These are phyloP conservation scores for Phialemonium atrogriseum DNA, from an alignment of 2,329 filamentous ascomycete genomes.

Conservation along the genomic window DNA sequence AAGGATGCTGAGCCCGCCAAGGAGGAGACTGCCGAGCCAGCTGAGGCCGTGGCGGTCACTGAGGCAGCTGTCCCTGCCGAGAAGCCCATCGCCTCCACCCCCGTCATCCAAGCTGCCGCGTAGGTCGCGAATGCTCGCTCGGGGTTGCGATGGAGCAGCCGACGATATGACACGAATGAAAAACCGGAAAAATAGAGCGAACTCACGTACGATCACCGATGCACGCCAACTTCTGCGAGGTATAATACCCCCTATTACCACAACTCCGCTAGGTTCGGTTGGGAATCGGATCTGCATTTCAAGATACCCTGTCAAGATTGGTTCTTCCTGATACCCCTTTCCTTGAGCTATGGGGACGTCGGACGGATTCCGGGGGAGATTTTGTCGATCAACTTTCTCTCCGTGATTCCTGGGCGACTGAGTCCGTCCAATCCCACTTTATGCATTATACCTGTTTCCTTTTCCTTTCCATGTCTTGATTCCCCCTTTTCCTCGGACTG, in stretches of 20 bases:
- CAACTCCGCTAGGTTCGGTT: conserved; percentile 23
- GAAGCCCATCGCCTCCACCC: conserved; percentile 32
- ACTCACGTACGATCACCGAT: conserved; percentile 12
- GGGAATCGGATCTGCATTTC: conserved; percentile 49
- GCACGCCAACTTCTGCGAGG: conserved; percentile 10
- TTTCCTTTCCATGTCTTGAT: conserved; percentile 10
- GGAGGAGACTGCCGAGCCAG: conserved; percentile 24
- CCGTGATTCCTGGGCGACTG: too few species aligned
- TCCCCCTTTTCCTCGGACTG: conserved; percentile 14
- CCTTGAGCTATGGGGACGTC: conserved; percentile 7
- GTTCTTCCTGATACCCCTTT: conserved; percentile 25
- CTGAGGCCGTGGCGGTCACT: conserved; percentile 18
- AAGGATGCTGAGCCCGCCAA: conserved; percentile 23
- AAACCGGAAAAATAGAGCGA: conserved; percentile 17
- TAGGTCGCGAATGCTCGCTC: conserved; percentile 24
- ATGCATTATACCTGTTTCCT: too few species aligned
- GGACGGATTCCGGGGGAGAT: too few species aligned
- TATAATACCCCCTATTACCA: conserved; percentile 3
- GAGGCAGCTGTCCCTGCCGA: conserved; percentile 20
- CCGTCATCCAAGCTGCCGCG: conserved; percentile 43
- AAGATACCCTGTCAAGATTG: conserved; percentile 48
- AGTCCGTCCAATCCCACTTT: too few species aligned
- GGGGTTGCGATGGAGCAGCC: conserved; percentile 11
- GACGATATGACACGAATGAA: conserved; percentile 12
- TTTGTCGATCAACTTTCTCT: too few species aligned